phyloP scores from a whole-genome alignment of 129 eudicot species.

The Smallanthus sonchifolius region DNA sequence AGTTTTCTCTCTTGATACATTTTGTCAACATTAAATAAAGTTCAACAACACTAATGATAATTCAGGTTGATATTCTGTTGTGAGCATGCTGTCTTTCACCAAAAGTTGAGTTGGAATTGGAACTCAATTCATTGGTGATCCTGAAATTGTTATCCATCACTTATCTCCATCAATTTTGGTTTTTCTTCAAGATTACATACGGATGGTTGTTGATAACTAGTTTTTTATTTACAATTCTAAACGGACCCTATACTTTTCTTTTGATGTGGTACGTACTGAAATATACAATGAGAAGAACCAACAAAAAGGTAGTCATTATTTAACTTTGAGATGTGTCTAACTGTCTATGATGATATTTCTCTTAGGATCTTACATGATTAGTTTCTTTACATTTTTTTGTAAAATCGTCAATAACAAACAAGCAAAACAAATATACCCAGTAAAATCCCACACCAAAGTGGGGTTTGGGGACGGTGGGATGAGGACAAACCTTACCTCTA shows the following conservation, averaged over 20 bases:
- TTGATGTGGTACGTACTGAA: neutral
- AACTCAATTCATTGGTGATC: neutral
- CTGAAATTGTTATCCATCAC: neutral
- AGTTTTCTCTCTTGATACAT: neutral
- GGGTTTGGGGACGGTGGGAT: too few relatives aligned
- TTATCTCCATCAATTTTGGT: slow-evolving; percentile 1
- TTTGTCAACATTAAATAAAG: slow-evolving; percentile 6
- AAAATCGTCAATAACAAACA: neutral
- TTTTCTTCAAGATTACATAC: neutral
- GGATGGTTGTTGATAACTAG: neutral
- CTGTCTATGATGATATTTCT: neutral
- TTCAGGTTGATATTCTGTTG: neutral
- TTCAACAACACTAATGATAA: neutral
- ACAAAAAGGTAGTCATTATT: neutral
- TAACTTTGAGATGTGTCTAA: neutral
- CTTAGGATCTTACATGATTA: neutral
- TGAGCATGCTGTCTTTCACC: neutral
- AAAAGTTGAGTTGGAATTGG: neutral
- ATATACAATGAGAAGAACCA: neutral
- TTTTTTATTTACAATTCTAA: neutral
- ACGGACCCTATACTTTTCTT: neutral
- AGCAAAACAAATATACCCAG: too few relatives aligned
- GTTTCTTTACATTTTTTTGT: neutral
- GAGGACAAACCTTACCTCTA: too few relatives aligned
- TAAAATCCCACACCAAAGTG: too few relatives aligned